phyloP scores from a whole-genome alignment of 306 rosid genomes.

The Quercus rubra region DNA sequence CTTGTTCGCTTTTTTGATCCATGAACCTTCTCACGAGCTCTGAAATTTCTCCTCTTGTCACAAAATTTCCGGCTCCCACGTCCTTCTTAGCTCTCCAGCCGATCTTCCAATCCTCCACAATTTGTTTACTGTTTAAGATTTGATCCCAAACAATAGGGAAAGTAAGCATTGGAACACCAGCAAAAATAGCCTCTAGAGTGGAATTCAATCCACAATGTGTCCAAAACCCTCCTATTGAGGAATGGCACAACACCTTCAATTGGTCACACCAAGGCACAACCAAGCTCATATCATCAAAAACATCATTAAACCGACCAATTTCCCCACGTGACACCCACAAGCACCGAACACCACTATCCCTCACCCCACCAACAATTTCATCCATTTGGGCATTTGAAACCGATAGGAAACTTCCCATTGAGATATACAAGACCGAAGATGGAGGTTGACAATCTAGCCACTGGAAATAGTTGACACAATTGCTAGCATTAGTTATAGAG shows the following conservation, averaged over 20 bases:
- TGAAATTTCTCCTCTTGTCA: conserved; percentile 33
- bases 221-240: conserved; percentile 34
- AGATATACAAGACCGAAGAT: conserved; percentile 37
- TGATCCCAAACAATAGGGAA: conserved; percentile 33
- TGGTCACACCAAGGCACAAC: conserved; percentile 48
- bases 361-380: conserved; percentile 32
- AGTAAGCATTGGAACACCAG: conserved; percentile 42
- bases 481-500: neutral
- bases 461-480: conserved; percentile 6
- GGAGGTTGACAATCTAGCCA: conserved; percentile 43
- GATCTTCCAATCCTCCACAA: conserved; percentile 44
- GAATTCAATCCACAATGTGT: conserved; percentile 53
- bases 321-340: conserved; percentile 40
- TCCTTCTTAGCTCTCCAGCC: conserved; percentile 28
- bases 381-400: conserved; percentile 38
- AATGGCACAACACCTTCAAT: conserved; percentile 43
- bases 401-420: conserved; percentile 40
- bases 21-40: conserved; percentile 30
- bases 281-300: conserved; percentile 19
- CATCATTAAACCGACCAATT: neutral
- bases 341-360: conserved; percentile 31
- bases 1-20: conserved; percentile 28
- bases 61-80: neutral
- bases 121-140: conserved; percentile 25
- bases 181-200: conserved; percentile 26